These are phyloP conservation scores for Cyclotella kingstonii DNA, from an alignment of 108 stramenopile genomes.

Conservation along the genomic window DNA sequence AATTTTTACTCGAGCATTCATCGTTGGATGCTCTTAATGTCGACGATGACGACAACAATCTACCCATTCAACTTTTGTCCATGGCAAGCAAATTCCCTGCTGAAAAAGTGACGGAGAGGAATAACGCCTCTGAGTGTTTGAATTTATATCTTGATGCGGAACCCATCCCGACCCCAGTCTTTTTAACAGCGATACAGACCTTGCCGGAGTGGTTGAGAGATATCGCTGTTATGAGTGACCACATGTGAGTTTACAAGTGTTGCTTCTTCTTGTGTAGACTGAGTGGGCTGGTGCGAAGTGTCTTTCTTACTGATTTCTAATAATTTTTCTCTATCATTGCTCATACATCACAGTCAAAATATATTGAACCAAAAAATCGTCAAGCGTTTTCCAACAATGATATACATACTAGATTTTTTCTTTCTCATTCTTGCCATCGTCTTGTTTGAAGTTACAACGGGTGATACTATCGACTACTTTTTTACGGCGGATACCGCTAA, in stretches of 20 bases:
- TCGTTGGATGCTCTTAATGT: constrained; percentile 53
- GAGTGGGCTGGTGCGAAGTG: too few species aligned
- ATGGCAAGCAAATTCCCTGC: constrained; percentile 33
- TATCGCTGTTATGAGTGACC: constrained; percentile 71
- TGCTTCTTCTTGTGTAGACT: background rate
- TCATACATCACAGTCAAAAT: background rate
- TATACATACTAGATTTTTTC: constrained; percentile 73
- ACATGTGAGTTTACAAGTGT: constrained; percentile 40
- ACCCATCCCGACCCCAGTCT: constrained; percentile 65
- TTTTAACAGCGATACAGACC: constrained; percentile 76
- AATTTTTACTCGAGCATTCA: constrained; percentile 54
- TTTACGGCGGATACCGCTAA: constrained; percentile 17
- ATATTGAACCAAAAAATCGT: constrained; percentile 81
- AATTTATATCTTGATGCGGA: constrained; percentile 63
- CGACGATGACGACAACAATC: constrained; percentile 68
- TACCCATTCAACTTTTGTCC: constrained; percentile 72
- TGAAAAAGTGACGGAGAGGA: constrained; percentile 29
- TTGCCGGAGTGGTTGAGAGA: constrained; percentile 81
- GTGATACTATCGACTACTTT: constrained; percentile 54
- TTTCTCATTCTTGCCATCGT: constrained; percentile 67
- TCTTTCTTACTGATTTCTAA: background rate
- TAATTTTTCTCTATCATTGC: background rate
- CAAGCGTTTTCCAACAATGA: constrained; percentile 74
- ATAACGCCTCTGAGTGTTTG: constrained; percentile 67
- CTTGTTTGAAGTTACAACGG: constrained; percentile 68